Evolutionary conservation across 169 alveolate species (phyloP).

Genomic region (Plasmodium blacklocki): DNA sequence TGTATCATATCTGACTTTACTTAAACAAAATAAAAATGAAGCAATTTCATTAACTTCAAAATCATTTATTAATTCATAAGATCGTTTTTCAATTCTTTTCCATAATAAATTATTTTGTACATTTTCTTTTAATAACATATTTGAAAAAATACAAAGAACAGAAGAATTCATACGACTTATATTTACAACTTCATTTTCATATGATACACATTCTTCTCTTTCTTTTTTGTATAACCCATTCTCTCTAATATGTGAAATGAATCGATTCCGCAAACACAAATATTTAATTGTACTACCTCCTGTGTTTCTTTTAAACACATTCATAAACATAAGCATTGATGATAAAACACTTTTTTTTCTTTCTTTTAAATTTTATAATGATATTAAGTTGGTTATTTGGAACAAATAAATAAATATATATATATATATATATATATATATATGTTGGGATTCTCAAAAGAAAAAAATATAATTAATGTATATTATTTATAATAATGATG

Average conservation of each 20-base stretch:
- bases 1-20: constrained; percentile 70
- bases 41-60: constrained; percentile 69
- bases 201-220: constrained; percentile 16
- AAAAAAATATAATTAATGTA: too few relatives aligned
- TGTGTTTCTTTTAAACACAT: constrained; percentile 30
- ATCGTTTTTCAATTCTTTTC: constrained; percentile 63
- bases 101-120: constrained; percentile 54
- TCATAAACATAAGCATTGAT: constrained; percentile 57
- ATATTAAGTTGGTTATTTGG: background rate
- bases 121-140: constrained; percentile 71
- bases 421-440: background rate
- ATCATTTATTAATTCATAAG: constrained; percentile 65
- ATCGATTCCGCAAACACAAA: constrained; percentile 13
- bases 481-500: too few relatives aligned
- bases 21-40: constrained; percentile 74
- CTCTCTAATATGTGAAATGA: too few relatives aligned
- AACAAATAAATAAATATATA: background rate
- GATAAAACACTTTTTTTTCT: background rate
- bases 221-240: constrained; percentile 23
- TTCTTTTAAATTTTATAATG: background rate
- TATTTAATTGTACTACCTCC: constrained; percentile 18
- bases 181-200: constrained; percentile 27
- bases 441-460: background rate
- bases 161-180: constrained; percentile 71
- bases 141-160: constrained; percentile 74